A percentile compares a stretch with the other conserved stretches of the same genome.
Evolutionary conservation across 1,139 yeast genomes (phyloP).

Genomic region (Suhomyces coccinellae): DNA sequence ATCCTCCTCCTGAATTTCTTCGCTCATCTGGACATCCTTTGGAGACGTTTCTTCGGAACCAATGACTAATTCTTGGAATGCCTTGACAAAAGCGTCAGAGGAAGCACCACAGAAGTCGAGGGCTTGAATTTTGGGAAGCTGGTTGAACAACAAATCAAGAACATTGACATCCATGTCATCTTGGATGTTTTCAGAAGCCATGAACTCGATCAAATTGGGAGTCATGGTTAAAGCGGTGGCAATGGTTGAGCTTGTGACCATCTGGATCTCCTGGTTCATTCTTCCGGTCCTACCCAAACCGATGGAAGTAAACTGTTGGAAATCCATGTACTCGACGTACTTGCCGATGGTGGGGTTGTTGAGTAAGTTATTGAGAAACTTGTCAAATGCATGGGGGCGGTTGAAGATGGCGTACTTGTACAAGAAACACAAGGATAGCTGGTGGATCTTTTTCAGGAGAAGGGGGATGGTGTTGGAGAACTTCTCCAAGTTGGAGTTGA

Average conservation of each 20-base stretch:
- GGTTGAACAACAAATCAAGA: slow-evolving; percentile 59
- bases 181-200: slow-evolving; percentile 84
- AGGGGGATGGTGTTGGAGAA: slow-evolving; percentile 44
- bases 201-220: slow-evolving; percentile 74
- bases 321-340: slow-evolving; percentile 76
- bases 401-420: slow-evolving; percentile 73
- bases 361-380: slow-evolving; percentile 59
- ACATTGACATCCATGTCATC: slow-evolving; percentile 71
- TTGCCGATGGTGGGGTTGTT: slow-evolving; percentile 55
- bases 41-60: slow-evolving; percentile 15
- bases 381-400: slow-evolving; percentile 79
- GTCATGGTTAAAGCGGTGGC: slow-evolving; percentile 57
- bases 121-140: slow-evolving; percentile 60
- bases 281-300: slow-evolving; percentile 88
- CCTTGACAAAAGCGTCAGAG: slow-evolving; percentile 59
- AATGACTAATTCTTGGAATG: slow-evolving; percentile 49
- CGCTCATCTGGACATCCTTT: slow-evolving; percentile 12
- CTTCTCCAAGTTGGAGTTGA: slow-evolving; percentile 44
- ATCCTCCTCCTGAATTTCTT: slow-evolving; percentile 6
- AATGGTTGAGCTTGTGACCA: slow-evolving; percentile 79
- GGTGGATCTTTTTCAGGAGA: slow-evolving; percentile 37
- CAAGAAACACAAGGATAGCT: slow-evolving; percentile 38
- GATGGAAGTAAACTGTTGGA: slow-evolving; percentile 84
- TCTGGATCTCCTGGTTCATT: slow-evolving; percentile 89
- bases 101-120: slow-evolving; percentile 91